These are phyloP conservation scores for Pseudonectria foliicola DNA, from an alignment of 2,329 filamentous ascomycete species.

Conservation along the genomic window DNA sequence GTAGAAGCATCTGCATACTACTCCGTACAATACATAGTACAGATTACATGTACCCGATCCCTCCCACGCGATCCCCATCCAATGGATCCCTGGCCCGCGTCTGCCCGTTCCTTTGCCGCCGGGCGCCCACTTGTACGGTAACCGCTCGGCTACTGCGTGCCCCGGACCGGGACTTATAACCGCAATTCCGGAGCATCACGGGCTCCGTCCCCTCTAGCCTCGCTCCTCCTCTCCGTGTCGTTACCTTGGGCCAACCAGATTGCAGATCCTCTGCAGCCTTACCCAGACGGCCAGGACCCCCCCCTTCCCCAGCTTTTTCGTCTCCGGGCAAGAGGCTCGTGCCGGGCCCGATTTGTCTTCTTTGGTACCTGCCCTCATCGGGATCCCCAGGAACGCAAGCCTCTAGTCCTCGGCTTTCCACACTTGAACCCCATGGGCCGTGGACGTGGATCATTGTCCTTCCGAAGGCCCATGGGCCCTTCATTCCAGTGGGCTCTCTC, in stretches of 20 bases:
- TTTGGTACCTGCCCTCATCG: constrained; percentile 18
- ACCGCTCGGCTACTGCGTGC: constrained; percentile 19
- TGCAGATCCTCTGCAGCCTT: constrained; percentile 8
- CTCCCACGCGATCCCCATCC: not conserved
- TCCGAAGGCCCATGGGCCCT: not conserved
- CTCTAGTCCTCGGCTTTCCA: too few relatives aligned
- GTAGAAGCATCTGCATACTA: too few relatives aligned
- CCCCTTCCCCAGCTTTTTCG: constrained; percentile 19
- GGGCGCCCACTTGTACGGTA: constrained; percentile 8
- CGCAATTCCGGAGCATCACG: constrained; percentile 23
- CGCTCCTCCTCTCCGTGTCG: not conserved
- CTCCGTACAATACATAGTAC: too few relatives aligned
- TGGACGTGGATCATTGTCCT: too few relatives aligned
- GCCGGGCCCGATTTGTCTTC: too few relatives aligned
- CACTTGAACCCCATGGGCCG: too few relatives aligned
- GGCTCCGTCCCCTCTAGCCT: constrained; percentile 20
- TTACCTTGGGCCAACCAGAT: too few relatives aligned
- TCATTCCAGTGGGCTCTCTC: constrained; percentile 6
- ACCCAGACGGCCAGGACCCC: too few relatives aligned
- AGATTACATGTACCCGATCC: too few relatives aligned
- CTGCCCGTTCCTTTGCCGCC: not conserved
- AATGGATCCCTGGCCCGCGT: not conserved
- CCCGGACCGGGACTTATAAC: constrained; percentile 16
- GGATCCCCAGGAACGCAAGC: constrained; percentile 20
- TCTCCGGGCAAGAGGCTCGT: constrained; percentile 10